Evolutionary conservation across 1,139 yeast species (phyloP), one percentile per base, ranked within the genome.

Genomic region (Meyerozyma smithsonii): DNA sequence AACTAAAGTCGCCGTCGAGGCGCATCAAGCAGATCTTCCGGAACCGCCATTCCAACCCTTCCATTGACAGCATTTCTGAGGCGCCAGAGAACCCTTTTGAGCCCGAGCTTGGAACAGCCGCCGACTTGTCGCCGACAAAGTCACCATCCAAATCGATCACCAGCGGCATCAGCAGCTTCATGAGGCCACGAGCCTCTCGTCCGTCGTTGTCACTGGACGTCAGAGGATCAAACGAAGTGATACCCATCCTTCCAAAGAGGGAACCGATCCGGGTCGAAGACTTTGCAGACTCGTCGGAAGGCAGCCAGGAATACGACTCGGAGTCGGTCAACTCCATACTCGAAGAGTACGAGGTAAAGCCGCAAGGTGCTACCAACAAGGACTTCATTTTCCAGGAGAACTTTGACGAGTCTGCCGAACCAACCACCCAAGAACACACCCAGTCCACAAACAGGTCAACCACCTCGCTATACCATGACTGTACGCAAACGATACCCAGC

Each of bases 231-330:
- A 14, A n/a, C 8, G 26, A 33, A 33, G 26, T 15, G 19, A 11
- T 19, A 14, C 36, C n/a, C 8, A 16, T 33, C 11, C 7, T 14
- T 4, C 24, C 24, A 4, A 33, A 33, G n/a, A 33, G 11, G 12
- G 36, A 19, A 3, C 53, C 52, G 16, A 51, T 61, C 14, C 56
- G 64, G 2, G 42, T 65, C 12, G 66, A 58, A 11, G 74, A 69
- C 40, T 68, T 69, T 48, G 75, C 74, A 14, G 75, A 69, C 48
- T 64, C 74, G 10, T 57, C 69, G 8, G 49, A 49, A 6, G 37
- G 37, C 19, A 39, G 35, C 3, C 42, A 38, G 4, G 42, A 42
- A 12, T 47, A 51, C 28, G 65, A 61, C 39, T 54, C 61, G 1
- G 70, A 62, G 23, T 63, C 69, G 12, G 56, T 65, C 4, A 62